Evolutionary conservation across 257 asterid genomes (phyloP), one percentile per base, ranked within the genome.

Genomic region (Cynanchum wilfordii): DNA sequence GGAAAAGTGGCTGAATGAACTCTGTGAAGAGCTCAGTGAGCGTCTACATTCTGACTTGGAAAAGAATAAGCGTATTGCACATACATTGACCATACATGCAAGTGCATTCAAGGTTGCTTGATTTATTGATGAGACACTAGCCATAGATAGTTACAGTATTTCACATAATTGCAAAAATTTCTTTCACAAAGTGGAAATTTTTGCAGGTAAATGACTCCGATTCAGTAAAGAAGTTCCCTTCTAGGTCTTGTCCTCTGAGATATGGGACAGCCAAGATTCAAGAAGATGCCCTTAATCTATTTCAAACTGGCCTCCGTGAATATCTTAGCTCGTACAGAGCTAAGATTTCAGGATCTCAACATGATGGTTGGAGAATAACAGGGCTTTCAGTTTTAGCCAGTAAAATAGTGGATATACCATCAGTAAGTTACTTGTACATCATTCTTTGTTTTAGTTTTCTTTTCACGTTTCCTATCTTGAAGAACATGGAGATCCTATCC

Each of bases 11-110:
- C 86, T 94, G 64, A 66, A 82, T 72, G 88, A 91, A 55, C 96
- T 94, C 33, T 88, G 96, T 72, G 96, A 88, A 75, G 98, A 94
- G 82, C 87, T 94, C 69, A 86, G 79, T 71, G 98, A 94, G 75
- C 98, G 98, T 65, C 97, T 94, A 77, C 87, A 82, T 77, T 78
- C 82, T 73, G 98, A 94, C 83, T 77, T 94, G 78, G 96, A 91
- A 81, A 95, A 86, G 86, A 91, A 94, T 82, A 91, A 88, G 83
- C 98, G 97, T 66, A 85, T 89, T 75, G 97, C 98, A 75, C 92
- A 74, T 76, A 89, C 96, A 40, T 86, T 94, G 71, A 87, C 95
- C 54, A 82, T 94, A 49, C 97, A 94, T 88, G 97, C 94, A 49
- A 87, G 83, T 75, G 96, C 97, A 70, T 79, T 86, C 96, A 91